A percentile compares a stretch with the other conserved stretches of the same genome.
These are phyloP conservation scores for Akanthomyces muscarius DNA, from an alignment of 2,329 filamentous ascomycete species.

Conservation along the genomic window DNA sequence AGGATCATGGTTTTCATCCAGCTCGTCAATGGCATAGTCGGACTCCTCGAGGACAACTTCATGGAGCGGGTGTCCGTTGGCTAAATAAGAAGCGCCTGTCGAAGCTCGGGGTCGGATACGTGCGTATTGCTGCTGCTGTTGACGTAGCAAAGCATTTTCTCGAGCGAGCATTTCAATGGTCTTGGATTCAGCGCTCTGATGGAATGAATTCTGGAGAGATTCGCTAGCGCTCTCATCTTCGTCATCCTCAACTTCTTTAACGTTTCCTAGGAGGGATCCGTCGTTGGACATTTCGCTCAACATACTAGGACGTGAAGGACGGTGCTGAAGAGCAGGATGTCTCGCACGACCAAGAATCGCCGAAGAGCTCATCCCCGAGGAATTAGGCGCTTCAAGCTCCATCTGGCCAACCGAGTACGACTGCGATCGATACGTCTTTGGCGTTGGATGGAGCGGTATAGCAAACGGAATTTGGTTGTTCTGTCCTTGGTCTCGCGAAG, in stretches of 20 bases:
- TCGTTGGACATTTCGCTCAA: constrained; percentile 68
- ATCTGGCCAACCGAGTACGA: constrained; percentile 94
- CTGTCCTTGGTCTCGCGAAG: constrained; percentile 48
- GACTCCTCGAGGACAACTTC: constrained; percentile 61
- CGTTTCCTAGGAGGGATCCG: constrained; percentile 58
- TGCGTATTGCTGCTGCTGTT: constrained; percentile 48
- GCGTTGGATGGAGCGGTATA: constrained; percentile 83
- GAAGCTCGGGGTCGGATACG: constrained; percentile 56
- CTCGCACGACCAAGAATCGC: constrained; percentile 51
- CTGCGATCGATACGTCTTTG: constrained; percentile 90
- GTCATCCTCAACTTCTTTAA: constrained; percentile 67
- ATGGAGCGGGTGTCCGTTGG: constrained; percentile 56
- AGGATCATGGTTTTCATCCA: constrained; percentile 57
- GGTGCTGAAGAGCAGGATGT: constrained; percentile 70
- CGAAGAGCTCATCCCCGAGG: constrained; percentile 41
- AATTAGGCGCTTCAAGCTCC: constrained; percentile 58
- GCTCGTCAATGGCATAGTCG: constrained; percentile 69
- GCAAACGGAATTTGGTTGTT: constrained; percentile 75
- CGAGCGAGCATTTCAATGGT: constrained; percentile 59
- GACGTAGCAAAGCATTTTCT: constrained; percentile 60
- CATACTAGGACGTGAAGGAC: constrained; percentile 75
- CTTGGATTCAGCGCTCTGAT: constrained; percentile 56
- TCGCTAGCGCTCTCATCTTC: constrained; percentile 56
- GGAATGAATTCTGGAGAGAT: constrained; percentile 42
- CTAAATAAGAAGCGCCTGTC: constrained; percentile 50